A percentile compares a stretch with the other conserved stretches of the same genome.
These are phyloP conservation scores for Oryza nivara DNA, from an alignment of 176 grass and related monocot species.

Conservation along the genomic window DNA sequence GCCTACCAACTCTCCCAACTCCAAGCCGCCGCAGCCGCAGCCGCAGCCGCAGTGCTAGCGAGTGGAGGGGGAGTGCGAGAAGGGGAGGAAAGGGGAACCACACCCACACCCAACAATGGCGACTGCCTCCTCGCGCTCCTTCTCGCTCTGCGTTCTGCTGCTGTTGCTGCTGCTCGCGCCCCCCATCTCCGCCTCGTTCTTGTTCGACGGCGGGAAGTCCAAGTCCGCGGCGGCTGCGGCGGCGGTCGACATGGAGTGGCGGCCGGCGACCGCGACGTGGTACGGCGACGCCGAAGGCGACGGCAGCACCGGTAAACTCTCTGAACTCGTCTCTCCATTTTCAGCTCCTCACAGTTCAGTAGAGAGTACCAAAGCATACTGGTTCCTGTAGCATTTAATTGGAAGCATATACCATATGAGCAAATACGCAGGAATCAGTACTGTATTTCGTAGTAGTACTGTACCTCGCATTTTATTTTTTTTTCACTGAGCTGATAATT, in stretches of 20 bases:
- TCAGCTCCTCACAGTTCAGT: neutral
- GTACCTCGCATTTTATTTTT: neutral
- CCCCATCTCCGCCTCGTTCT: conserved; percentile 25
- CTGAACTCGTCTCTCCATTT: conserved; percentile 28
- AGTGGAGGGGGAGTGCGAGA: neutral
- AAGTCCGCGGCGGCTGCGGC: neutral
- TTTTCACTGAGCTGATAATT: neutral
- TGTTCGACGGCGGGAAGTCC: conserved; percentile 25
- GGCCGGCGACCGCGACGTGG: conserved; percentile 91
- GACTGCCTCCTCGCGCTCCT: conserved; percentile 18
- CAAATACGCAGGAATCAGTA: neutral
- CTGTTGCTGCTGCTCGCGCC: conserved; percentile 12
- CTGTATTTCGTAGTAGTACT: neutral
- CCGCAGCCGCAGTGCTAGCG: conserved; percentile 15
- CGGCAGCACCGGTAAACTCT: conserved; percentile 78
- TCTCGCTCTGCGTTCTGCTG: conserved; percentile 33
- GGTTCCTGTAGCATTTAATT: conserved; percentile 20
- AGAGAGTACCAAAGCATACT: neutral
- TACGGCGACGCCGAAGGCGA: conserved; percentile 89
- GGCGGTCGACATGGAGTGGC: conserved; percentile 74
- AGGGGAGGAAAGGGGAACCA: neutral
- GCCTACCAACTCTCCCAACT: conserved; percentile 21
- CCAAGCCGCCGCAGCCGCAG: neutral
- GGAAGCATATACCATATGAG: neutral
- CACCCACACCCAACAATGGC: conserved; percentile 14